phyloP scores from a whole-genome alignment of 257 asterid species.

The Solanum dulcamara region DNA sequence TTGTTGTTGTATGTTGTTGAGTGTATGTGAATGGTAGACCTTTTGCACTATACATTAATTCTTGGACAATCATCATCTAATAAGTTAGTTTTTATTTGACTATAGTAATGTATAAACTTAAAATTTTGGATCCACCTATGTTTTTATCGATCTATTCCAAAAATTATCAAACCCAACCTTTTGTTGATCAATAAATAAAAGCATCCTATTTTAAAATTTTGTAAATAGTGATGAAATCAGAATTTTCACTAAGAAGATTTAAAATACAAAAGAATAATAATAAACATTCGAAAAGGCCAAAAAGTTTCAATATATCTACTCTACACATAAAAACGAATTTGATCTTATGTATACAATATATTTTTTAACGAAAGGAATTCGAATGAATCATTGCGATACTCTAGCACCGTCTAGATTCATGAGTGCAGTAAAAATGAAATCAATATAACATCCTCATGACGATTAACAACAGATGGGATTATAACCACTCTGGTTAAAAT shows the following conservation, averaged over 20 bases:
- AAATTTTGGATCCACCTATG: background rate
- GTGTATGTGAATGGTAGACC: background rate
- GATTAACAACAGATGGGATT: background rate
- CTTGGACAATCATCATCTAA: background rate
- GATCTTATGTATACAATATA: background rate
- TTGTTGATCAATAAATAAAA: background rate
- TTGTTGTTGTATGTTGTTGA: background rate
- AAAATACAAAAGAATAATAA: background rate
- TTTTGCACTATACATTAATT: background rate
- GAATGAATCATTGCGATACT: too few relatives aligned
- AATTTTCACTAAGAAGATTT: too few relatives aligned
- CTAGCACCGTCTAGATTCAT: background rate
- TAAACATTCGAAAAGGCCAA: background rate
- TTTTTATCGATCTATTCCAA: background rate
- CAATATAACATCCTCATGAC: background rate
- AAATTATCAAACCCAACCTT: background rate
- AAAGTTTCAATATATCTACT: background rate
- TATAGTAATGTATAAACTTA: background rate
- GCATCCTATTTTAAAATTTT: background rate
- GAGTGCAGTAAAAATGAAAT: background rate
- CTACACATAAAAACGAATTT: background rate
- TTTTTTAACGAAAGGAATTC: background rate
- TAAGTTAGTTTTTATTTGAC: background rate
- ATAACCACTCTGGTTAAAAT: background rate
- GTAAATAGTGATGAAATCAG: background rate